A percentile compares a stretch with the other conserved stretches of the same genome.
phyloP scores from a whole-genome alignment of 164 flowering plant genomes.

The Liquidambar formosana region DNA sequence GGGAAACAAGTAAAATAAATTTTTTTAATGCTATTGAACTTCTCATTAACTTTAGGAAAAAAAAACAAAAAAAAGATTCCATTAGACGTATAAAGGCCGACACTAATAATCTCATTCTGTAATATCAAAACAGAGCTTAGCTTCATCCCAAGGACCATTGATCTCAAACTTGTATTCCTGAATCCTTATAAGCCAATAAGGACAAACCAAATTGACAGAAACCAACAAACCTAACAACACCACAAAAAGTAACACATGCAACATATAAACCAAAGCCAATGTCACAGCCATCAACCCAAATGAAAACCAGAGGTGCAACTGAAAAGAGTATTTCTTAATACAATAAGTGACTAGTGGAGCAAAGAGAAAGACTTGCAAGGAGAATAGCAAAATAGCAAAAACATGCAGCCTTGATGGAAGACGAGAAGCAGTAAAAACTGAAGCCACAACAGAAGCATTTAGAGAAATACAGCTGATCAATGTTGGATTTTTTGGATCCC shows the following conservation, averaged over 20 bases:
- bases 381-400: slow-evolving; percentile 83
- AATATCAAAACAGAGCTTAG: slow-evolving; percentile 90
- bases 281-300: slow-evolving; percentile 56
- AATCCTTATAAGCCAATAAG: slow-evolving; percentile 88
- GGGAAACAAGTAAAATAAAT: too few species aligned
- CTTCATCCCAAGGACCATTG: slow-evolving; percentile 99
- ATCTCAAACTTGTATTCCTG: slow-evolving; percentile 97
- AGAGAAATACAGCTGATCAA: slow-evolving; percentile 80
- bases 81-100: background rate
- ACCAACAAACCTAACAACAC: slow-evolving; percentile 55
- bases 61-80: too few species aligned
- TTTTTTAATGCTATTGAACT: too few species aligned
- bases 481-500: slow-evolving; percentile 69
- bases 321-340: slow-evolving; percentile 71
- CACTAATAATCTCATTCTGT: slow-evolving; percentile 52
- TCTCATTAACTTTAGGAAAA: too few species aligned
- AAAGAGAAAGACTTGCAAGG: slow-evolving; percentile 89
- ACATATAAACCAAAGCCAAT: slow-evolving; percentile 47
- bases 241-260: slow-evolving; percentile 57
- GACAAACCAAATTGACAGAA: slow-evolving; percentile 73
- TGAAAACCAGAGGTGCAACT: slow-evolving; percentile 70
- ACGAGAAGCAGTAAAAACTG: slow-evolving; percentile 88
- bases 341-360: slow-evolving; percentile 83
- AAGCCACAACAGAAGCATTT: slow-evolving; percentile 90
- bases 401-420: slow-evolving; percentile 88